Percentiles rank a stretch among this genome's conserved stretches.
Conservation (phyloP, 139 green algal species). For the Coelastrella sp. region DNA sequence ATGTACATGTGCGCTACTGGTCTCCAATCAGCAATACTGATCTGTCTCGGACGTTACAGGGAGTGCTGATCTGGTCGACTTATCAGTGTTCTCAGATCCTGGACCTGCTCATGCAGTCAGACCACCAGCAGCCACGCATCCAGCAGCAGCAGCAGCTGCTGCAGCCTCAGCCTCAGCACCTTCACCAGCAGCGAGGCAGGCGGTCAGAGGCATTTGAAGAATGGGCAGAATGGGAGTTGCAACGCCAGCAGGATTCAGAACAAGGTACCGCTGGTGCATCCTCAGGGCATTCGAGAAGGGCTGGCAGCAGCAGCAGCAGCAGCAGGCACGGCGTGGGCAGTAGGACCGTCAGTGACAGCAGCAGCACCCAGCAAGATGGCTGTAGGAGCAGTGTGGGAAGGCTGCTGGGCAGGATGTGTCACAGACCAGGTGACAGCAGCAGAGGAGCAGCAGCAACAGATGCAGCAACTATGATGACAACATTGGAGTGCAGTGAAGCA, state of each 20-base stretch:
- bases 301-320: background rate
- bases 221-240: conserved; percentile 10
- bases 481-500: background rate
- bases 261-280: too few species aligned
- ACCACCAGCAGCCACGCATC: background rate
- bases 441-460: background rate
- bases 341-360: background rate
- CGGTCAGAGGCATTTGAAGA: conserved; percentile 26
- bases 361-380: background rate
- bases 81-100: background rate
- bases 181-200: background rate
- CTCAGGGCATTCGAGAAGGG: too few species aligned
- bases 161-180: background rate
- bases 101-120: background rate
- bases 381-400: background rate
- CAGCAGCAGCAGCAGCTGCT: conserved; percentile 11
- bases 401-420: background rate
- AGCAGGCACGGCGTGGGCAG: background rate
- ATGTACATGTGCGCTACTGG: too few species aligned
- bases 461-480: background rate
- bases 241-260: too few species aligned
- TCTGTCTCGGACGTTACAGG: background rate
- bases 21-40: background rate
- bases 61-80: conserved; percentile 22
- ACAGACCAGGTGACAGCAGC: background rate